phyloP scores from a whole-genome alignment of 2,329 filamentous ascomycete species.

The Amylocarpus encephaloides region DNA sequence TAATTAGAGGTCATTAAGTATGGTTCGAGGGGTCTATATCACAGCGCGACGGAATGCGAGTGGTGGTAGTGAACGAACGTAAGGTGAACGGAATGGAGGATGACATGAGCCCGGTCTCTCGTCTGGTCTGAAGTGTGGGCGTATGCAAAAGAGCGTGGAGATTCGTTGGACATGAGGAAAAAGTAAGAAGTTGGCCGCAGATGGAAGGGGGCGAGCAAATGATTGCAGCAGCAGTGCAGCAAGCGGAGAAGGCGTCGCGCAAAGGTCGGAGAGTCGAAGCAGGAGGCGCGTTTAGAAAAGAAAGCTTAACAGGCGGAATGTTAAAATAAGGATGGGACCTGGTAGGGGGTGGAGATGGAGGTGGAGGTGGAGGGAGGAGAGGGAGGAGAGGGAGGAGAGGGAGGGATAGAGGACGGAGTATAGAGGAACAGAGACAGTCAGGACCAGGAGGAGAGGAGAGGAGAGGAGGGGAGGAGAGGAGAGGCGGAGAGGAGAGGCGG shows the following conservation, averaged over 20 bases:
- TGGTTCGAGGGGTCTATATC: conserved; percentile 9
- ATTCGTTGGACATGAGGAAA: conserved; percentile 12
- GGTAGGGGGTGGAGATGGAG: neutral
- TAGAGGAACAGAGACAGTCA: neutral
- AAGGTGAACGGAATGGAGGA: neutral
- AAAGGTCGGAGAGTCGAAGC: neutral
- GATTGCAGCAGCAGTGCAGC: neutral
- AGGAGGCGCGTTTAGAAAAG: neutral
- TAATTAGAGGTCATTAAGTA: conserved; percentile 26
- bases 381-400: no score
- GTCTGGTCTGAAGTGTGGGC: conserved; percentile 9
- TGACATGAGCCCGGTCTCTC: conserved; percentile 1
- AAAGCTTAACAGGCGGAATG: neutral
- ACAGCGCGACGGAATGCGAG: conserved; percentile 14
- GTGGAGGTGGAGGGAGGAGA: neutral
- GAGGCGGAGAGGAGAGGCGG: neutral
- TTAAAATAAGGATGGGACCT: neutral
- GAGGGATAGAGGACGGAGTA: neutral
- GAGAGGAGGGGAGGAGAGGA: no score
- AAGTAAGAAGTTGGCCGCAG: conserved; percentile 16
- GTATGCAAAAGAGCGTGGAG: conserved; percentile 17
- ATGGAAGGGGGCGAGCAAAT: no score
- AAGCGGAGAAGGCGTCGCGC: no score
- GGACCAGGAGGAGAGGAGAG: no score
- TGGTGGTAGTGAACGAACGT: conserved; percentile 4